A percentile compares a stretch with the other conserved stretches of the same genome.
These are phyloP conservation scores for Viola pubescens DNA, from an alignment of 441 rosid genomes.

Conservation along the genomic window DNA sequence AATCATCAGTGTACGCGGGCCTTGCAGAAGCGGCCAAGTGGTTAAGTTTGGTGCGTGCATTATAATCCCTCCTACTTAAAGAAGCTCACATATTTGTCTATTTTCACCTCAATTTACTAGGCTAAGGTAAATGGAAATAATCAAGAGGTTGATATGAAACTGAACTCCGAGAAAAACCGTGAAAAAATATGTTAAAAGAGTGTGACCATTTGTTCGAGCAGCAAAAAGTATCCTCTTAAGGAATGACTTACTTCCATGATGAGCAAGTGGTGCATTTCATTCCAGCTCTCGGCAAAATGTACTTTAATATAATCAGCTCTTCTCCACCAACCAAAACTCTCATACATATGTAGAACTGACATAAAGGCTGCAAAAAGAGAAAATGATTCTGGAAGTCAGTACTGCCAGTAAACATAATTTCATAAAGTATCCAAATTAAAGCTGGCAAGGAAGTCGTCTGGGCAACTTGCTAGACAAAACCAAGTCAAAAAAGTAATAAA, in stretches of 20 bases:
- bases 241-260: conserved; percentile 74
- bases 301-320: conserved; percentile 88
- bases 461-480: not conserved
- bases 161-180: no score
- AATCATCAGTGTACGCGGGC: no score
- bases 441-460: not conserved
- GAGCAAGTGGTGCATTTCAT: conserved; percentile 97
- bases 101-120: no score
- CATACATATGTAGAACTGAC: conserved; percentile 90
- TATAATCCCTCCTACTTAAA: no score
- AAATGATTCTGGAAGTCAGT: not conserved
- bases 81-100: no score
- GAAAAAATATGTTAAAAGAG: no score
- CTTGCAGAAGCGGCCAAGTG: no score
- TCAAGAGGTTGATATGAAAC: no score
- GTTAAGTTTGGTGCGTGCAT: no score
- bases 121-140: no score
- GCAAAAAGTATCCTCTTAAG: not conserved
- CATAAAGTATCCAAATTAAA: not conserved
- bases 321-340: conserved; percentile 99
- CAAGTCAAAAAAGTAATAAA: not conserved
- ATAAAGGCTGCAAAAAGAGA: conserved; percentile 60
- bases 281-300: conserved; percentile 99
- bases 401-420: not conserved
- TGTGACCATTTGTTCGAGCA: not conserved